These are phyloP conservation scores for Vigna angularis DNA, from an alignment of 306 rosid species.

Conservation along the genomic window DNA sequence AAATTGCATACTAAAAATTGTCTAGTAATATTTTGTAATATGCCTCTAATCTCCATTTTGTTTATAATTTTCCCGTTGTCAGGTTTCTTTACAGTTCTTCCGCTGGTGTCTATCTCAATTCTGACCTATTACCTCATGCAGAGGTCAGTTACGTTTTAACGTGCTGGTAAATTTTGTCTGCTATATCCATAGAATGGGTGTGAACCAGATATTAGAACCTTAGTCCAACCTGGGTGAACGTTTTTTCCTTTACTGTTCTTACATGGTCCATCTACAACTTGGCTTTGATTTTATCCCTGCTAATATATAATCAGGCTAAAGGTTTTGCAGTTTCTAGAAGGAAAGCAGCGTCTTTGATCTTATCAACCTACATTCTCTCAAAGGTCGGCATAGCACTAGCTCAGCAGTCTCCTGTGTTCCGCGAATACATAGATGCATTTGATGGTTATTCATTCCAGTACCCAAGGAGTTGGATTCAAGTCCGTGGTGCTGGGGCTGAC, in stretches of 20 bases:
- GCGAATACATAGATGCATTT: constrained; percentile 82
- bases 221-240: not conserved
- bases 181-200: not conserved
- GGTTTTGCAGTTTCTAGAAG: constrained; percentile 93
- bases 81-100: constrained; percentile 99
- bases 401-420: constrained; percentile 54
- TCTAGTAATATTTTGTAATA: not conserved
- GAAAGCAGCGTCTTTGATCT: constrained; percentile 76
- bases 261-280: constrained; percentile 21
- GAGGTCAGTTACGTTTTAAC: constrained; percentile 66
- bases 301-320: constrained; percentile 88
- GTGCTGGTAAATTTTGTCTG: constrained; percentile 46
- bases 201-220: not conserved
- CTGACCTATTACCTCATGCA: constrained; percentile 81
- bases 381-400: constrained; percentile 58
- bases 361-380: constrained; percentile 66
- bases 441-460: constrained; percentile 90
- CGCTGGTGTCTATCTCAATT: constrained; percentile 96
- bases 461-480: constrained; percentile 91
- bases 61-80: constrained; percentile 41
- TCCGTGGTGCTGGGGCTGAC: constrained; percentile 93
- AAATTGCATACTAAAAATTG: not conserved
- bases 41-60: not conserved
- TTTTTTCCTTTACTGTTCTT: constrained; percentile 3
- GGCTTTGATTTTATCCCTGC: constrained; percentile 45